These are phyloP conservation scores for Fraxinus anomala DNA, from an alignment of 257 asterid genomes.

Conservation along the genomic window DNA sequence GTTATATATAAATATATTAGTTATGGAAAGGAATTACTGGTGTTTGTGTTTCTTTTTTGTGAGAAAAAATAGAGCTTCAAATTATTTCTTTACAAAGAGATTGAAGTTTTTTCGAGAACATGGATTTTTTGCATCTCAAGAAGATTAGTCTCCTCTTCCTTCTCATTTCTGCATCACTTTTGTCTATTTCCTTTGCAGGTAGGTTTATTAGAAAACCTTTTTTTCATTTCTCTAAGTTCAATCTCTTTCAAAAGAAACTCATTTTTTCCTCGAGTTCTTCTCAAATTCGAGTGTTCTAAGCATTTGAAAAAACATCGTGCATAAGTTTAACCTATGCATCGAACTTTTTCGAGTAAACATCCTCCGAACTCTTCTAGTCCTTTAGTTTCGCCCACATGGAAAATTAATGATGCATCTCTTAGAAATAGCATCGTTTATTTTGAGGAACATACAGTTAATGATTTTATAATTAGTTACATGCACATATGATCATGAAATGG, in stretches of 20 bases:
- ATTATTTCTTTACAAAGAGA: background rate
- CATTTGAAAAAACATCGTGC: background rate
- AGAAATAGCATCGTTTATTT: no score
- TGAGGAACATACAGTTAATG: no score
- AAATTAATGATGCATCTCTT: no score
- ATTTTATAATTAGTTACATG: no score
- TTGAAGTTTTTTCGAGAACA: background rate
- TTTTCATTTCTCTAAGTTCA: background rate
- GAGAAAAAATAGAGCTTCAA: background rate
- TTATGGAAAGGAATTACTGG: background rate
- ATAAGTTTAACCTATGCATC: background rate
- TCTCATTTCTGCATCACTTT: constrained; percentile 56
- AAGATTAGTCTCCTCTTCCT: constrained; percentile 62
- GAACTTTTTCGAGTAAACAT: background rate
- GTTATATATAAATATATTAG: background rate
- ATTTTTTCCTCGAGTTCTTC: background rate
- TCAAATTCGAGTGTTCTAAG: background rate
- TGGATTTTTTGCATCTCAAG: constrained; percentile 33
- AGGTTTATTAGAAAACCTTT: background rate
- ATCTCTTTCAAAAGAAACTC: background rate
- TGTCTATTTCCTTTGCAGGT: constrained; percentile 75
- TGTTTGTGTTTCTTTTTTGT: background rate
- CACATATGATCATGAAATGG: no score
- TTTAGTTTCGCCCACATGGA: no score
- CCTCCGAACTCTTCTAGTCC: no score